These are phyloP conservation scores for Myrmaecium sp. DNA, from an alignment of 2,329 filamentous ascomycete species.

Conservation along the genomic window DNA sequence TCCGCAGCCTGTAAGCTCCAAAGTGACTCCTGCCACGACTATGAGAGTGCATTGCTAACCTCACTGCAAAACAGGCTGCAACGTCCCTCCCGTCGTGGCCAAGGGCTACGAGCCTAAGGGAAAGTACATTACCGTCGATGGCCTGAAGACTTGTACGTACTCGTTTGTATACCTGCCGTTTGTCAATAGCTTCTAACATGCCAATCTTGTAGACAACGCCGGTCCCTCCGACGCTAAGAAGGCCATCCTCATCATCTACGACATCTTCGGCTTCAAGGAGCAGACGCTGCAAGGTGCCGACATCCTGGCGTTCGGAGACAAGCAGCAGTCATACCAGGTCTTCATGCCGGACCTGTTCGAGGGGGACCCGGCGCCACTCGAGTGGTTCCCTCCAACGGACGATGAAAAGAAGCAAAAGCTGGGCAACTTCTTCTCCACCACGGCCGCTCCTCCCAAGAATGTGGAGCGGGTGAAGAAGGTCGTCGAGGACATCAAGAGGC, in stretches of 20 bases:
- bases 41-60: background rate
- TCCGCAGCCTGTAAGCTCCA: slow-evolving; percentile 4
- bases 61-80: slow-evolving; percentile 22
- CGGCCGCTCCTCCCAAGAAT: slow-evolving; percentile 40
- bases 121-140: slow-evolving; percentile 40
- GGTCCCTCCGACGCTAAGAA: slow-evolving; percentile 37
- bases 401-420: slow-evolving; percentile 44
- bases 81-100: slow-evolving; percentile 30
- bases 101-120: slow-evolving; percentile 40
- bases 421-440: slow-evolving; percentile 39
- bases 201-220: slow-evolving; percentile 31
- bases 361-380: slow-evolving; percentile 49
- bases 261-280: slow-evolving; percentile 47
- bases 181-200: slow-evolving; percentile 1
- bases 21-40: background rate
- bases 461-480: slow-evolving; percentile 38
- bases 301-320: slow-evolving; percentile 43
- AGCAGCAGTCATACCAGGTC: slow-evolving; percentile 59
- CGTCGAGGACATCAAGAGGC: slow-evolving; percentile 34
- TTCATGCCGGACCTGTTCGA: slow-evolving; percentile 89
- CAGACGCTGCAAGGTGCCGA: slow-evolving; percentile 48
- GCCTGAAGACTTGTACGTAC: slow-evolving; percentile 41
- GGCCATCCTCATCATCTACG: slow-evolving; percentile 41
- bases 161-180: slow-evolving; percentile 1
- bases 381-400: slow-evolving; percentile 42